Evolutionary conservation across 345 rosid genomes (phyloP).

Genomic region (Brassica carinata): DNA sequence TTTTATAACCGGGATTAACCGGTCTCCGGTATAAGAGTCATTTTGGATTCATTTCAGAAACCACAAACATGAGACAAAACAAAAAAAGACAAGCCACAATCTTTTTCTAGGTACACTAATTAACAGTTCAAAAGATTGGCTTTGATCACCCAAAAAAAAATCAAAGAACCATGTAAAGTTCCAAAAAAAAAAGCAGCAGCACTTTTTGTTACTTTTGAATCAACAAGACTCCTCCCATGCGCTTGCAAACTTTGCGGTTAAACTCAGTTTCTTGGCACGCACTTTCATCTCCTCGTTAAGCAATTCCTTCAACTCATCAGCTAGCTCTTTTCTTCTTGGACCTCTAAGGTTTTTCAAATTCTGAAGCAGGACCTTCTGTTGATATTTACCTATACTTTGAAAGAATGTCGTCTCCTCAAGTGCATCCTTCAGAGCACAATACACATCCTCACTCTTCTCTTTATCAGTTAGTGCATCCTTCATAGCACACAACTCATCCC

Average conservation of each 20-base stretch:
- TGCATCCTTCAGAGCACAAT: conserved; percentile 6
- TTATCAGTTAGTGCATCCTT: conserved; percentile 9
- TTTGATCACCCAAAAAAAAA: not conserved
- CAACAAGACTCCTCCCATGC: not conserved
- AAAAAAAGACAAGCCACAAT: not conserved
- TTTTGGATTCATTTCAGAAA: too few species aligned
- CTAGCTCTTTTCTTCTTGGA: not conserved
- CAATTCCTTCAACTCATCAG: conserved; percentile 20
- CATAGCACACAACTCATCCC: not conserved
- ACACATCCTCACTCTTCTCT: not conserved
- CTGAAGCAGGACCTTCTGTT: conserved; percentile 7
- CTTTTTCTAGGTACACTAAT: not conserved
- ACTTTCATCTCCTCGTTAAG: not conserved
- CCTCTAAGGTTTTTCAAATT: not conserved
- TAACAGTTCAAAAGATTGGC: conserved; percentile 9
- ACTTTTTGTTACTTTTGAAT: not conserved
- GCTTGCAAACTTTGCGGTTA: conserved; percentile 7
- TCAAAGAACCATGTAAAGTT: not conserved
- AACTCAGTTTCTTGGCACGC: conserved; percentile 3
- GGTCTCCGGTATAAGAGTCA: not conserved
- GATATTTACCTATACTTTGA: not conserved
- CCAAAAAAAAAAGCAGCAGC: not conserved
- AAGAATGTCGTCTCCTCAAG: not conserved
- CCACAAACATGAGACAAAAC: not conserved
- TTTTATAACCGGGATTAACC: not conserved